Evolutionary conservation across 805 yeast species (phyloP).

Genomic region (Barnettozyma salicaria): DNA sequence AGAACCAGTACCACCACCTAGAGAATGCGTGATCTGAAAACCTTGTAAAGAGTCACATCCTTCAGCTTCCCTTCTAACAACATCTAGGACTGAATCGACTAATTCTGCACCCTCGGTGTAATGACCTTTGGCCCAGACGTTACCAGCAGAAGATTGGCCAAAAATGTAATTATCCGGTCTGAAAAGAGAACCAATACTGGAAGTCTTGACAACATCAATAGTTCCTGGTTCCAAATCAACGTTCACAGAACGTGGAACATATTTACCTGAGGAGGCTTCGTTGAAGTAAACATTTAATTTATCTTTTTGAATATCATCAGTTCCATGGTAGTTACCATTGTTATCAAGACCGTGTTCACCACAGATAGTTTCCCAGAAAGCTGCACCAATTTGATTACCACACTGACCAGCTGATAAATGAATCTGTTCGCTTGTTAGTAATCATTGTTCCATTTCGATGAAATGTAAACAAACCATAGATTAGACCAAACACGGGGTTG

Average conservation of each 20-base stretch:
- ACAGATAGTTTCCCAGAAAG: constrained; percentile 89
- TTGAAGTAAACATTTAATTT: constrained; percentile 94
- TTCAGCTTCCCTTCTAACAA: constrained; percentile 92
- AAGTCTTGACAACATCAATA: constrained; percentile 93
- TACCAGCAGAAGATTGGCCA: constrained; percentile 98
- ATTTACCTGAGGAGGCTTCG: constrained; percentile 94
- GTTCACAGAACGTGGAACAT: constrained; percentile 95
- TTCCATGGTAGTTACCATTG: constrained; percentile 66
- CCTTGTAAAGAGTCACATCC: constrained; percentile 98
- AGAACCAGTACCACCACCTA: constrained; percentile 99
- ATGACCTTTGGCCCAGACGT: constrained; percentile 98
- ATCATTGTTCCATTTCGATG: constrained; percentile 10
- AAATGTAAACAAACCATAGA: constrained; percentile 3
- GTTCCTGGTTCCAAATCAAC: constrained; percentile 98
- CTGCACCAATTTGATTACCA: constrained; percentile 97
- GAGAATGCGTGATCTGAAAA: constrained; percentile 90
- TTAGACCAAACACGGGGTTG: not conserved
- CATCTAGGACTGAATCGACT: constrained; percentile 89
- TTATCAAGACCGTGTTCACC: constrained; percentile 80
- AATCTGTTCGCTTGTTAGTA: constrained; percentile 43
- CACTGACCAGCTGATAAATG: constrained; percentile 97
- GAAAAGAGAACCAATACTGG: constrained; percentile 83
- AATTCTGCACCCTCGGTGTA: constrained; percentile 96
- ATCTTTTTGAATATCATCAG: constrained; percentile 59
- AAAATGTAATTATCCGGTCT: constrained; percentile 97